Evolutionary conservation across 2,329 filamentous ascomycete species (phyloP).

Genomic region (Fusarium siculi): DNA sequence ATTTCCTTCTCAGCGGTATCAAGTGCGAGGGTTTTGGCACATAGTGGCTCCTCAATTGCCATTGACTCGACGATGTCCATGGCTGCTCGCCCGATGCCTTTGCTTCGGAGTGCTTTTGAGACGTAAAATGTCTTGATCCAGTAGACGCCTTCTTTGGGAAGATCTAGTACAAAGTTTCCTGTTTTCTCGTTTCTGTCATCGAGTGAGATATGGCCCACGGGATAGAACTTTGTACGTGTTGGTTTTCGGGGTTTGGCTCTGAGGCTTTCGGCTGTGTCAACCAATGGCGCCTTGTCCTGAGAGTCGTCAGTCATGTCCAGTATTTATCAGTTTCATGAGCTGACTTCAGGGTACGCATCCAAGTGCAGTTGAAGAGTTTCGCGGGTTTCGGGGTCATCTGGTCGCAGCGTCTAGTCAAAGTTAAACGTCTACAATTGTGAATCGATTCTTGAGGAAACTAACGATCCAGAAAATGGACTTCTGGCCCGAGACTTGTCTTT

Average conservation of each 20-base stretch:
- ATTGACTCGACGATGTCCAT: slow-evolving; percentile 46
- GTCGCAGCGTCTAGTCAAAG: slow-evolving; percentile 16
- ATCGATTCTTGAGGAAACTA: not conserved
- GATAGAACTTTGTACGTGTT: slow-evolving; percentile 23
- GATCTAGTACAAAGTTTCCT: slow-evolving; percentile 13
- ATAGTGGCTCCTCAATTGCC: slow-evolving; percentile 40
- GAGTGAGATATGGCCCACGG: slow-evolving; percentile 42
- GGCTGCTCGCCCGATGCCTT: slow-evolving; percentile 43
- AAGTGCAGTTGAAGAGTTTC: slow-evolving; percentile 26
- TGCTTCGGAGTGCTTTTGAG: slow-evolving; percentile 36
- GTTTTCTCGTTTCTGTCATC: slow-evolving; percentile 33
- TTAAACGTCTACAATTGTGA: not conserved
- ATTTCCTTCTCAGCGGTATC: slow-evolving; percentile 44
- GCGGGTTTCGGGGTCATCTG: not conserved
- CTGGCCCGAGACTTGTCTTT: slow-evolving; percentile 22
- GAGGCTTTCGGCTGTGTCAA: slow-evolving; percentile 31
- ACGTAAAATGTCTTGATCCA: slow-evolving; percentile 49
- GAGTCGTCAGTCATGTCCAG: rapidly evolving
- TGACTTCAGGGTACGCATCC: slow-evolving; percentile 27
- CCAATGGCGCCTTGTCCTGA: slow-evolving; percentile 25
- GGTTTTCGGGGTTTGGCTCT: slow-evolving; percentile 28
- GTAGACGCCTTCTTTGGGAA: slow-evolving; percentile 35
- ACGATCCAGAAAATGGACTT: slow-evolving; percentile 46
- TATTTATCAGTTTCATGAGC: rapidly evolving
- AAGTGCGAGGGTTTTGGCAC: slow-evolving; percentile 40